A percentile compares a stretch with the other conserved stretches of the same genome.
phyloP scores from a whole-genome alignment of 768 basidiomycete genomes.

The Trametes coccinea region DNA sequence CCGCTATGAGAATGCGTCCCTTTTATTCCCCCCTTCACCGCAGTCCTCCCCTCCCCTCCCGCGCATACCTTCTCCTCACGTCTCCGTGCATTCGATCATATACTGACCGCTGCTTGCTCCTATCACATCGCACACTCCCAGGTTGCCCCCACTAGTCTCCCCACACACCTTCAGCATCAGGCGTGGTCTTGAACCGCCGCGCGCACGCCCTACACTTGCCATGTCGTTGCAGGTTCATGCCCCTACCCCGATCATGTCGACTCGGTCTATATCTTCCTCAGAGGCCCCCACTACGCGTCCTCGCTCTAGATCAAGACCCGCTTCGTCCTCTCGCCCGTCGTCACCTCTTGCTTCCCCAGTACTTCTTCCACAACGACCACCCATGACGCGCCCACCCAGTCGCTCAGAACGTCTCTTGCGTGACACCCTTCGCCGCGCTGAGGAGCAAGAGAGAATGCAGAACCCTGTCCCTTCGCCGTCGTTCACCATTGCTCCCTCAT shows the following conservation, averaged over 20 bases:
- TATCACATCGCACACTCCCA: conserved; percentile 19
- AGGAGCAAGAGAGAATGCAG: conserved; percentile 40
- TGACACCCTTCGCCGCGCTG: conserved; percentile 53
- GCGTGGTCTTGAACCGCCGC: conserved; percentile 28
- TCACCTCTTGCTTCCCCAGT: conserved; percentile 30
- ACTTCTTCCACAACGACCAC: conserved; percentile 27
- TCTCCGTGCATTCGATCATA: conserved; percentile 13
- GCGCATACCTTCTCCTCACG: conserved; percentile 16
- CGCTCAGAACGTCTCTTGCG: conserved; percentile 58
- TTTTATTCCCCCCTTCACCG: conserved; percentile 22
- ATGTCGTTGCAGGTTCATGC: conserved; percentile 40
- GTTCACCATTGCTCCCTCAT: conserved; percentile 15
- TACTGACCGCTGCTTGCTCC: conserved; percentile 14
- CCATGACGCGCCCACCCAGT: conserved; percentile 43
- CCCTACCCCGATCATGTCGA: conserved; percentile 31
- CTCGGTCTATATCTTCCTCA: conserved; percentile 21
- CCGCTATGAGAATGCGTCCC: conserved; percentile 7
- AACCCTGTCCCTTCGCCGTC: conserved; percentile 24
- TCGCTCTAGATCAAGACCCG: conserved; percentile 27
- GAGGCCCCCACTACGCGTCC: conserved; percentile 17
- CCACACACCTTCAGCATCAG: conserved; percentile 23
- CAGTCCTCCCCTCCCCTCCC: conserved; percentile 18
- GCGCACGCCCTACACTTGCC: conserved; percentile 37
- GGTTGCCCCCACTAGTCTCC: conserved; percentile 21
- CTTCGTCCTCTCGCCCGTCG: conserved; percentile 25